phyloP scores from a whole-genome alignment of 1,284 basidiomycete species.

The Coniophora puteana region DNA sequence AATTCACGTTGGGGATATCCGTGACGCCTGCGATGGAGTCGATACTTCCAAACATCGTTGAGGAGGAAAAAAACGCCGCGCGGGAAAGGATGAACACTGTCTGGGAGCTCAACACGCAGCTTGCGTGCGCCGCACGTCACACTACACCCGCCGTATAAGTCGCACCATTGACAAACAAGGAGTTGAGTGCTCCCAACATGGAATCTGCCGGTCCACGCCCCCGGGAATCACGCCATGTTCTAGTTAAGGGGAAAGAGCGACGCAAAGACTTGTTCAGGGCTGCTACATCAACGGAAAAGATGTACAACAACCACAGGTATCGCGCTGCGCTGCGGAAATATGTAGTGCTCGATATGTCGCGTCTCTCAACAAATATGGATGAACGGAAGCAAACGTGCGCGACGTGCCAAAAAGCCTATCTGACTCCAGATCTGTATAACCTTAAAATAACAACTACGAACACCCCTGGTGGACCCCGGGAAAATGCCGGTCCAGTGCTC shows the following conservation, averaged over 20 bases:
- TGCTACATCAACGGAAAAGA: background rate
- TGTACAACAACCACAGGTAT: background rate
- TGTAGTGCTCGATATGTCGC: too few species aligned
- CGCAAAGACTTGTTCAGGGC: constrained; percentile 1
- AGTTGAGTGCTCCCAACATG: background rate
- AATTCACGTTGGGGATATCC: too few species aligned
- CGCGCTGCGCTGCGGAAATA: too few species aligned
- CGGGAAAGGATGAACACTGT: too few species aligned
- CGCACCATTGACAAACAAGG: background rate
- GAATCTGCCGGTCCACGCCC: constrained; percentile 6
- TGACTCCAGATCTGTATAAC: constrained; percentile 11
- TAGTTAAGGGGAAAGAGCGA: background rate
- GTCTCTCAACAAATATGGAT: too few species aligned
- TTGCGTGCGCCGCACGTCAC: too few species aligned
- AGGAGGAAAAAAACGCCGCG: too few species aligned
- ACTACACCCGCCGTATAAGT: too few species aligned
- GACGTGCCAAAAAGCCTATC: constrained; percentile 15
- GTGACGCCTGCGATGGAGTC: too few species aligned
- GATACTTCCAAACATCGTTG: too few species aligned
- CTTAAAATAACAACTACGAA: constrained; percentile 5
- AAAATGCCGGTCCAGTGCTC: background rate
- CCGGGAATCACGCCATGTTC: constrained; percentile 3
- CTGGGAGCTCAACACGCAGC: too few species aligned
- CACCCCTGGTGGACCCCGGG: background rate
- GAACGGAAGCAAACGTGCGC: too few species aligned